Percentiles rank a stretch among this genome's conserved stretches.
Evolutionary conservation across 768 basidiomycete genomes (phyloP).

Genomic region (Tricholoma furcatifolium): DNA sequence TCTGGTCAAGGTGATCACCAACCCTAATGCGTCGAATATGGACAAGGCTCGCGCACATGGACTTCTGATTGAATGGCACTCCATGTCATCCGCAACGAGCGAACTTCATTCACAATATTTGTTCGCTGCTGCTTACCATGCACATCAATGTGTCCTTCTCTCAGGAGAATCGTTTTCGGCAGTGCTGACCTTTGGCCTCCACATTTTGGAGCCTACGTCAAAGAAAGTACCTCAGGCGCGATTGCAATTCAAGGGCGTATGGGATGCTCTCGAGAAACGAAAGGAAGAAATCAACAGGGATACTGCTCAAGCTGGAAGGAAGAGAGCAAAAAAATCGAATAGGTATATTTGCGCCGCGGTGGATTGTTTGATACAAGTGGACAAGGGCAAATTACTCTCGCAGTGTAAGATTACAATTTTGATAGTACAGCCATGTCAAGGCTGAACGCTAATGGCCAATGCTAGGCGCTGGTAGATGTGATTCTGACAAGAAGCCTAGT

Average conservation of each 20-base stretch:
- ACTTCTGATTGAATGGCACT: constrained; percentile 16
- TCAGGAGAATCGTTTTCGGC: constrained; percentile 11
- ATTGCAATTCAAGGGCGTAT: constrained; percentile 20
- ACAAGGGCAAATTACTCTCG: constrained; percentile 23
- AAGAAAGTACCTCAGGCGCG: constrained; percentile 11
- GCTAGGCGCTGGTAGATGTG: constrained; percentile 28
- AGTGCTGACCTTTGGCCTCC: constrained; percentile 21
- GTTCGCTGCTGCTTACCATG: constrained; percentile 20
- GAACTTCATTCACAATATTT: constrained; percentile 12
- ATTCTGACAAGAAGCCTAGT: constrained; percentile 29
- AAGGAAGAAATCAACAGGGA: constrained; percentile 17
- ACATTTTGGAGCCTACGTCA: constrained; percentile 14
- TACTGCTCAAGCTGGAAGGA: constrained; percentile 18
- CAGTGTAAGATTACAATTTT: constrained; percentile 18
- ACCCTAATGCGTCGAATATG: background rate
- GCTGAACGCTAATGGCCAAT: background rate
- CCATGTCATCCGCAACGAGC: background rate
- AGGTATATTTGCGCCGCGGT: constrained; percentile 28
- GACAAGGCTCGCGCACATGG: constrained; percentile 15
- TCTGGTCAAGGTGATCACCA: constrained; percentile 14
- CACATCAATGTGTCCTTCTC: constrained; percentile 16
- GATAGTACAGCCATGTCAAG: background rate
- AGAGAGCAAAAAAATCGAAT: constrained; percentile 24
- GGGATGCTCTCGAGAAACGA: constrained; percentile 20
- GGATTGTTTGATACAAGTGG: constrained; percentile 25